phyloP scores from a whole-genome alignment of 140 eudicot genomes.

The Anethum foeniculum region DNA sequence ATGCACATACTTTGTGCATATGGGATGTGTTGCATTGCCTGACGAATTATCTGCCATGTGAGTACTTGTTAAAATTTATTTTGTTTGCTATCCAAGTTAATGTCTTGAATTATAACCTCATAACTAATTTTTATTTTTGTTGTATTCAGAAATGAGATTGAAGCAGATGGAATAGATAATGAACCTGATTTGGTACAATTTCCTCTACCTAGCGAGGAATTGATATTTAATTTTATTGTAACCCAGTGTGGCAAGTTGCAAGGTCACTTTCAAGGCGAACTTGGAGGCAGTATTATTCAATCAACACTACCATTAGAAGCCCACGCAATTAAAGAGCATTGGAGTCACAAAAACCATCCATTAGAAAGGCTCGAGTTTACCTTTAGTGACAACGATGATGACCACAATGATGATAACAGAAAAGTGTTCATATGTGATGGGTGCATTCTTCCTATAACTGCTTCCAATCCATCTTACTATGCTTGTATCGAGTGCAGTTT shows the following conservation, averaged over 20 bases:
- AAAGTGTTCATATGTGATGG: background rate
- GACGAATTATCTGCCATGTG: background rate
- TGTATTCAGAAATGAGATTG: too few relatives aligned
- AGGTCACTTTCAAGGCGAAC: background rate
- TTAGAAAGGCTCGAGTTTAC: background rate
- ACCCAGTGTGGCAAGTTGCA: background rate
- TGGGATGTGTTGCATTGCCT: background rate
- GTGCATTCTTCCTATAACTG: background rate
- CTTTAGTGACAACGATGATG: background rate
- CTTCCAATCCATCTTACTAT: background rate
- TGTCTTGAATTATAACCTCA: background rate
- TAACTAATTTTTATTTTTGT: too few relatives aligned
- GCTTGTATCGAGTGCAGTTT: too few relatives aligned
- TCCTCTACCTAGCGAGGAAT: too few relatives aligned
- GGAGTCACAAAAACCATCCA: background rate
- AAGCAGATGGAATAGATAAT: too few relatives aligned
- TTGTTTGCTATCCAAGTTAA: background rate
- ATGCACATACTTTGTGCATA: background rate
- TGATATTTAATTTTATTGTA: too few relatives aligned
- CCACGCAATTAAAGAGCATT: background rate
- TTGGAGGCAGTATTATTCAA: background rate
- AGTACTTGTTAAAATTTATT: background rate
- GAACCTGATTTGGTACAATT: too few relatives aligned
- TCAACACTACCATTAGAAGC: background rate
- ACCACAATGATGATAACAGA: background rate